Evolutionary conservation across 2,329 filamentous ascomycete genomes (phyloP).

Genomic region (Fusarium siculi): DNA sequence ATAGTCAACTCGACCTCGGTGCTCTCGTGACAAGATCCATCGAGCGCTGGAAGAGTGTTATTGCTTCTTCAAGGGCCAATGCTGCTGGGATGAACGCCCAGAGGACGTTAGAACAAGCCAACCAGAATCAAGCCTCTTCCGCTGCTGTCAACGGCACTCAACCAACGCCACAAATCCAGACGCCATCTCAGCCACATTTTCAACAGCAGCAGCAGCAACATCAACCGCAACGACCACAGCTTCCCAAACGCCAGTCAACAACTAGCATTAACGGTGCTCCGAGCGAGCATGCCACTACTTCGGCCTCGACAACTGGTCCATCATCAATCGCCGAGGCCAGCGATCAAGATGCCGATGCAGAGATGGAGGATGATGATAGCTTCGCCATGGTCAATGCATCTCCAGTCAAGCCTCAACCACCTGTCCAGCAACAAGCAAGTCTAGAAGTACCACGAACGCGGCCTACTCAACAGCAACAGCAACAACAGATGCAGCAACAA

Average conservation of each 20-base stretch:
- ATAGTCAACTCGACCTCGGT: slow-evolving; percentile 63
- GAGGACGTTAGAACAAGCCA: slow-evolving; percentile 56
- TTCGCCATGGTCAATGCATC: slow-evolving; percentile 62
- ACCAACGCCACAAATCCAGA: slow-evolving; percentile 35
- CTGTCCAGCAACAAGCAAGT: slow-evolving; percentile 54
- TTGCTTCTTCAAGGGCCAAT: slow-evolving; percentile 60
- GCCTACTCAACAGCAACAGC: slow-evolving; percentile 47
- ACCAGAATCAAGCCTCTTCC: slow-evolving; percentile 33
- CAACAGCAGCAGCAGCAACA: slow-evolving; percentile 5
- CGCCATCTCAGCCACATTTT: slow-evolving; percentile 30
- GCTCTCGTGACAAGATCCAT: slow-evolving; percentile 65
- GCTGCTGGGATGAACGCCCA: slow-evolving; percentile 62
- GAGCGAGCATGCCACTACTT: slow-evolving; percentile 50
- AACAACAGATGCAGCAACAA: background rate
- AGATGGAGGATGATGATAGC: slow-evolving; percentile 69
- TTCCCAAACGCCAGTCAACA: slow-evolving; percentile 47
- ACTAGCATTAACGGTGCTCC: slow-evolving; percentile 49
- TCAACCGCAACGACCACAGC: slow-evolving; percentile 30
- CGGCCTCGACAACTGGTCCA: slow-evolving; percentile 50
- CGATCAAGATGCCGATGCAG: slow-evolving; percentile 56
- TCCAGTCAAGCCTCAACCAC: slow-evolving; percentile 51
- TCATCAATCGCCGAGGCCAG: slow-evolving; percentile 60
- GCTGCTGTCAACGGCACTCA: slow-evolving; percentile 38
- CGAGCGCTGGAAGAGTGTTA: slow-evolving; percentile 70
- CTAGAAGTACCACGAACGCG: slow-evolving; percentile 57